Evolutionary conservation across 2,329 filamentous ascomycete genomes (phyloP).

Genomic region (Ceratocystis harringtonii): DNA sequence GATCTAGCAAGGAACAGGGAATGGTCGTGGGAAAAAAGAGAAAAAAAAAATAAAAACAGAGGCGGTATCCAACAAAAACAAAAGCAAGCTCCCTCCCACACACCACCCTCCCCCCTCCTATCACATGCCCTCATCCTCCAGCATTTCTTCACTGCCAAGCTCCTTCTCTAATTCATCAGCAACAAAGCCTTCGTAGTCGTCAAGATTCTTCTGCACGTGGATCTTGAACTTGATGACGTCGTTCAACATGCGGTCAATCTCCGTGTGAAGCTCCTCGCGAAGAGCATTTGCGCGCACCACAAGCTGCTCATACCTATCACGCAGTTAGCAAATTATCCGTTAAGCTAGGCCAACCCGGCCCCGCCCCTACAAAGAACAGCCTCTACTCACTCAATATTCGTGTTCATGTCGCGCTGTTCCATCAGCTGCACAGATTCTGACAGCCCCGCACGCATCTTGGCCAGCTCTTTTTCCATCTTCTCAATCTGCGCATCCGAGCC

Average conservation of each 20-base stretch:
- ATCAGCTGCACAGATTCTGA: slow-evolving; percentile 79
- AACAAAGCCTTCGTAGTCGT: slow-evolving; percentile 89
- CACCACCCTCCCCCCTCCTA: background rate
- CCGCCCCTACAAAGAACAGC: background rate
- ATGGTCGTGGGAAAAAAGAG: slow-evolving; percentile 17
- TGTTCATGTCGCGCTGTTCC: slow-evolving; percentile 92
- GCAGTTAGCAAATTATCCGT: background rate
- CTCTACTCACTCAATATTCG: slow-evolving; percentile 68
- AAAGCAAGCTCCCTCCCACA: background rate
- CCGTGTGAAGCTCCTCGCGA: slow-evolving; percentile 93
- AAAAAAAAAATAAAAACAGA: slow-evolving; percentile 5
- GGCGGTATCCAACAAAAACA: background rate
- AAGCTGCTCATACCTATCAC: slow-evolving; percentile 67
- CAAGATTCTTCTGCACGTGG: slow-evolving; percentile 79
- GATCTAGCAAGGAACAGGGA: slow-evolving; percentile 14
- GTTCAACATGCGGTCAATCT: slow-evolving; percentile 90
- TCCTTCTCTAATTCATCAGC: slow-evolving; percentile 84
- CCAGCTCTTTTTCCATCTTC: slow-evolving; percentile 97
- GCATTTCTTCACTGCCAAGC: slow-evolving; percentile 48
- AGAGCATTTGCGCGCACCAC: slow-evolving; percentile 69
- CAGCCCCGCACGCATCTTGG: slow-evolving; percentile 72
- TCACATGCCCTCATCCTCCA: slow-evolving; percentile 29
- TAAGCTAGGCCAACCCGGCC: background rate
- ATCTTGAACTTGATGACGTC: slow-evolving; percentile 98
- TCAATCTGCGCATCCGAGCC: slow-evolving; percentile 88